Base-by-base conservation (phyloP, 2,329 filamentous ascomycete species). In the Aureobasidium melanogenum region DNA sequence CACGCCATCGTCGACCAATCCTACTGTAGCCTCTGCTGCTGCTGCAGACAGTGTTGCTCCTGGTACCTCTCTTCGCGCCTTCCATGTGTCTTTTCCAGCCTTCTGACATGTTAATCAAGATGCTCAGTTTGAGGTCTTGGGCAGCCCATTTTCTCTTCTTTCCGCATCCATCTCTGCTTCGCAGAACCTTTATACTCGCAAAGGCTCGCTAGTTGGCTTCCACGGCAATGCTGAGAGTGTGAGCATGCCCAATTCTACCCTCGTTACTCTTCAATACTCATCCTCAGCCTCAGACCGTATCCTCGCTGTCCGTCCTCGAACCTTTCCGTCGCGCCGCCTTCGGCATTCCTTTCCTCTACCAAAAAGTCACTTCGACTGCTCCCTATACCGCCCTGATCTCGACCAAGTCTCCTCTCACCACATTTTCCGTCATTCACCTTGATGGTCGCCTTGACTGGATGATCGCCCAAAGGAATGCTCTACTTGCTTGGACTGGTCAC, bases 371-470 rank as follows among this genome's bases (percentile, higher is more conserved):
- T 36, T 93, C 93, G 0, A 91, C 92, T 0, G 89, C 86, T 50
- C 92, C 94, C 1, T 83, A 97, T 66, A 96, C 89, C 46, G 91
- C 91, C 34, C 79, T 99, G 65, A 88, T 99, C 67, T 89, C 89
- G 32, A 91, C 93, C 26, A 94, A 91, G 72, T 91, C 91, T 5
- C 85, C 90, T 5, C 86, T 88, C 57, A 94, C 92, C 0, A 92
- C 91, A 6, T 92, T 99, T 67, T 86, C 89, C 14, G 85, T 96
- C 8, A 82, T 99, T 28, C 88, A 93, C 71, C 84, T 99, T 55
- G 91, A 99, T 77, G 94, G 94, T 62, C 91, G 91, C 5, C 87
- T 91, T 62, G 94, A 99, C 76, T 99, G 94, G 93, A 89, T 96
- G 80, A 79, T 99, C 9, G 84, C 90, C 7, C 92, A 97, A 72